phyloP scores from a whole-genome alignment of 2,329 filamentous ascomycete genomes.

The Cyphellophora europaea region DNA sequence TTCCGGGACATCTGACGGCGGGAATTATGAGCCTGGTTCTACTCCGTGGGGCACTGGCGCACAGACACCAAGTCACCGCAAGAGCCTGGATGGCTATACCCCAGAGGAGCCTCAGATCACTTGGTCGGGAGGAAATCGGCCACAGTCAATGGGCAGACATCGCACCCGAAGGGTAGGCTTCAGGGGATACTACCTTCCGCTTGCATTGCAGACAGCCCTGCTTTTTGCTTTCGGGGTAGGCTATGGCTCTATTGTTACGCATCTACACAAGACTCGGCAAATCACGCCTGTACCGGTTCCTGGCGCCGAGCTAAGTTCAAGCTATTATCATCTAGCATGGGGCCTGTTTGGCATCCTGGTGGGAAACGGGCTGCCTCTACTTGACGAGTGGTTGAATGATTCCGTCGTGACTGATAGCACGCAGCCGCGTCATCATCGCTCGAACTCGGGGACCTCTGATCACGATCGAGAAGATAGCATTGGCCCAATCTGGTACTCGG shows the following conservation, averaged over 20 bases:
- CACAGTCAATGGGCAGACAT: constrained; percentile 6
- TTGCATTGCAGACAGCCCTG: constrained; percentile 49
- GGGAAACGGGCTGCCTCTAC: constrained; percentile 72
- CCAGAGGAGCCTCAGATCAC: constrained; percentile 14
- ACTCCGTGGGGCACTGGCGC: constrained; percentile 75
- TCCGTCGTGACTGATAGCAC: constrained; percentile 26
- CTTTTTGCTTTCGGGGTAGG: constrained; percentile 72
- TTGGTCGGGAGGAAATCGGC: constrained; percentile 7
- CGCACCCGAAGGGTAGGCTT: constrained; percentile 28
- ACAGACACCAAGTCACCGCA: constrained; percentile 52
- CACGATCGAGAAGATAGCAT: constrained; percentile 26
- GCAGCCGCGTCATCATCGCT: constrained; percentile 22
- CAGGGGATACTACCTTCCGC: constrained; percentile 40
- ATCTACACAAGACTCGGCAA: constrained; percentile 62
- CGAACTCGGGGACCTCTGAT: constrained; percentile 16
- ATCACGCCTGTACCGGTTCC: constrained; percentile 55
- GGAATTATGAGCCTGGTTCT: constrained; percentile 46
- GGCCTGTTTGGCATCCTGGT: constrained; percentile 67
- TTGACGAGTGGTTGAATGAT: constrained; percentile 66
- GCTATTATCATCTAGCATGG: constrained; percentile 71
- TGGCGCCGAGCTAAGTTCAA: constrained; percentile 44
- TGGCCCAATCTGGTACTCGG: constrained; percentile 65
- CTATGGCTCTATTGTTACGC: constrained; percentile 73
- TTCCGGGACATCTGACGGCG: constrained; percentile 52
- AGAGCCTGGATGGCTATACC: constrained; percentile 32